Evolutionary conservation across 805 yeast genomes (phyloP), one percentile per base, ranked within the genome.

Genomic region (Teunomyces panamensis): DNA sequence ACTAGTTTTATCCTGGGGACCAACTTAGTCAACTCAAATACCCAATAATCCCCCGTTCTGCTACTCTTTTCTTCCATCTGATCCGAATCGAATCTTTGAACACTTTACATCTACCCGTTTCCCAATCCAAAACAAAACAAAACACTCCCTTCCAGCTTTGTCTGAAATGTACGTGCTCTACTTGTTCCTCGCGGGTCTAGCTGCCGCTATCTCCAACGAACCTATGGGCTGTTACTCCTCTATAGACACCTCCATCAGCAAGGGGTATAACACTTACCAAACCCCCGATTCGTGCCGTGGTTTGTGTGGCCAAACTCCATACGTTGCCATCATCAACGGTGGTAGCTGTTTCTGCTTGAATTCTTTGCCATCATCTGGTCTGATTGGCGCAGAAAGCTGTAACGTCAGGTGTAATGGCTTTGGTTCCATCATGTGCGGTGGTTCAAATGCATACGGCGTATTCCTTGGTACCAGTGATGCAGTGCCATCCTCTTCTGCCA

Each of bases 271-370:
- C 37, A 42, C 28, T 24, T 73, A 50, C 44, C 74, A 69, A 43
- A 53, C 70, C 3, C 53, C 65, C 8, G 55, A 60, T 5, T 50
- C 48, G 30, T 74, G 79, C 55, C 54, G 62, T 4, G 43, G 37
- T 1, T 36, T 48, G 13, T 74, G 79, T 52, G 41, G 62, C 5
- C 54, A 52, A 36, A 69, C 66, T 45, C 63, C 72, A 3, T 74
- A 68, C 50, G 61, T 69, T 42, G 79, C 77, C 36, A 30, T 73
- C 32, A 57, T 53, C 27, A 53, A 62, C 43, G 78, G 77, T 9
- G 55, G 55, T 36, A 56, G 57, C n/a, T 74, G 79, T 52, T 64
- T 56, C 52, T 74, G 79, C 52, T 67, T 74, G 46, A 51, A 54
- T 27, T 39, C 58, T 5, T 48, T 58, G 30, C 79, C 79, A 2